Conservation (phyloP, 371 early-diverging fungal genomes). For the Syncephalastrum contaminatum region DNA sequence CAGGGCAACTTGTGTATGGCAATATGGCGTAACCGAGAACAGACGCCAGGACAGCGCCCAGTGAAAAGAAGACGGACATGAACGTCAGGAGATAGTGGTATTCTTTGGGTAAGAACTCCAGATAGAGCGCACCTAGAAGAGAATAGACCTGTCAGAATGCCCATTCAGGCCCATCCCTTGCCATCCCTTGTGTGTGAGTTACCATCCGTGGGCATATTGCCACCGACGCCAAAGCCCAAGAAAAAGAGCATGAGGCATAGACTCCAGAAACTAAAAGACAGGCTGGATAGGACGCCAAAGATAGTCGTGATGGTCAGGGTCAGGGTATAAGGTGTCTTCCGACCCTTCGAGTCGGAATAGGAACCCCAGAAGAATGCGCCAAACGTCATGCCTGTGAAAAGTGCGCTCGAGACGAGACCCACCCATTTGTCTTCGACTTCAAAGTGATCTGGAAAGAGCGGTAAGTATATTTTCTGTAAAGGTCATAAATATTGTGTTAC, state of each 20-base stretch:
- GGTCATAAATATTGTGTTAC: slow-evolving; percentile 13
- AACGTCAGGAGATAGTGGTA: slow-evolving; percentile 80
- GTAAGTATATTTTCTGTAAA: slow-evolving; percentile 1
- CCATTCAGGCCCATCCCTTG: background rate
- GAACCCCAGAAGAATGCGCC: slow-evolving; percentile 85
- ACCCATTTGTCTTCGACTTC: slow-evolving; percentile 56
- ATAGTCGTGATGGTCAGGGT: slow-evolving; percentile 74
- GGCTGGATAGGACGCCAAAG: slow-evolving; percentile 71
- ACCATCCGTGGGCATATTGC: slow-evolving; percentile 89
- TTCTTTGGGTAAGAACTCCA: slow-evolving; percentile 80
- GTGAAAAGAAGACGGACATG: slow-evolving; percentile 83
- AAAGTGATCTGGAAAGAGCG: slow-evolving; percentile 48
- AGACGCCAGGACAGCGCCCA: slow-evolving; percentile 79
- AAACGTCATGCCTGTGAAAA: slow-evolving; percentile 81
- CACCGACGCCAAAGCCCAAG: slow-evolving; percentile 85
- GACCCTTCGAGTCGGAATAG: slow-evolving; percentile 74
- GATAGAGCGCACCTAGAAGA: slow-evolving; percentile 72
- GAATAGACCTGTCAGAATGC: background rate
- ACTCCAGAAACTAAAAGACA: slow-evolving; percentile 62
- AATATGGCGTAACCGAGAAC: slow-evolving; percentile 62
- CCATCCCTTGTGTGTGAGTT: slow-evolving; percentile 2
- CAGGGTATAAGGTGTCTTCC: slow-evolving; percentile 75
- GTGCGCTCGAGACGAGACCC: slow-evolving; percentile 64
- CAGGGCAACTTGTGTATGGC: slow-evolving; percentile 69
- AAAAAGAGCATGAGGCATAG: slow-evolving; percentile 66